Evolutionary conservation across 768 basidiomycete genomes (phyloP).

Genomic region (Mycena amicta): DNA sequence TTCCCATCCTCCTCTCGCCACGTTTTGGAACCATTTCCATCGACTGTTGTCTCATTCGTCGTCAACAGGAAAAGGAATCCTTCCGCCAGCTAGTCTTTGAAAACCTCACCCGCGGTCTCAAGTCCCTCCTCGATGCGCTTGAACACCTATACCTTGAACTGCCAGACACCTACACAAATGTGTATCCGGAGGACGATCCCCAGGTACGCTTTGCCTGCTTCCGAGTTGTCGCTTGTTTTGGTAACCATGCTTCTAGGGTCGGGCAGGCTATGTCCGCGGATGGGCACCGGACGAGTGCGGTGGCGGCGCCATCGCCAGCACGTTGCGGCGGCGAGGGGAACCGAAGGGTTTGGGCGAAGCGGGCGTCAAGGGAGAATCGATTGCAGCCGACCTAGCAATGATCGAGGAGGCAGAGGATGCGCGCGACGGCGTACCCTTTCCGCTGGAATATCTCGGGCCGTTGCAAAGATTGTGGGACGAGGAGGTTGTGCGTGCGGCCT

Average conservation of each 20-base stretch:
- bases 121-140: constrained; percentile 83
- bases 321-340: constrained; percentile 3
- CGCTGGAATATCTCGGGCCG: constrained; percentile 63
- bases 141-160: constrained; percentile 85
- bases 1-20: too few species aligned
- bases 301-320: neutral
- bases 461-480: constrained; percentile 79
- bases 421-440: constrained; percentile 81
- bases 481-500: constrained; percentile 72
- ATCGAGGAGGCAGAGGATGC: constrained; percentile 73
- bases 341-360: neutral
- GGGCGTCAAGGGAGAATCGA: neutral
- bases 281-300: neutral
- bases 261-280: neutral
- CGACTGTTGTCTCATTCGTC: constrained; percentile 20
- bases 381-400: constrained; percentile 53
- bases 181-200: neutral
- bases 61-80: constrained; percentile 77
- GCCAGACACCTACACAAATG: constrained; percentile 50
- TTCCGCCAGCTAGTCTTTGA: constrained; percentile 93
- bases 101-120: constrained; percentile 87
- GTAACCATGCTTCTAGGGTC: neutral
- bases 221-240: neutral
- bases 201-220: neutral
- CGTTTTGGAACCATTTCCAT: constrained; percentile 40